phyloP scores from a whole-genome alignment of 2,329 filamentous ascomycete species.

The Claviceps sp. region DNA sequence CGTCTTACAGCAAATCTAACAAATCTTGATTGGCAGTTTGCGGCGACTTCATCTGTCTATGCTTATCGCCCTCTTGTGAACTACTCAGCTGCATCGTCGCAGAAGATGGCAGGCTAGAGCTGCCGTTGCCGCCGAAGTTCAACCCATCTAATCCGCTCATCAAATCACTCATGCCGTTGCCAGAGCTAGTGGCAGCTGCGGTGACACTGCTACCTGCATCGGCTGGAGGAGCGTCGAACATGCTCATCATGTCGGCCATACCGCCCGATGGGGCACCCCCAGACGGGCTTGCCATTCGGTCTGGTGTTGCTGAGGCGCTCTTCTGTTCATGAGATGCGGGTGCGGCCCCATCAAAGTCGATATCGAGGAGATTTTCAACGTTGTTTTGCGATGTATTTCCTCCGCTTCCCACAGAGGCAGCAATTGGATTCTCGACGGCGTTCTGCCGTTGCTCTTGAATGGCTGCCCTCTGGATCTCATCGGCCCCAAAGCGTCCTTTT shows the following conservation, averaged over 20 bases:
- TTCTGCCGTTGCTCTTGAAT: constrained; percentile 94
- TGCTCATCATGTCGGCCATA: constrained; percentile 53
- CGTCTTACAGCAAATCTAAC: constrained; percentile 26
- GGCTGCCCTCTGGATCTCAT: constrained; percentile 85
- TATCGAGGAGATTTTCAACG: constrained; percentile 87
- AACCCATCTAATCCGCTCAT: constrained; percentile 80
- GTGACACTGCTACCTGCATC: constrained; percentile 26
- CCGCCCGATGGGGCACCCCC: constrained; percentile 28
- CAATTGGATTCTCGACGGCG: constrained; percentile 84
- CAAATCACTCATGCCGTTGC: constrained; percentile 67
- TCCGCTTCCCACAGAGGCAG: constrained; percentile 59
- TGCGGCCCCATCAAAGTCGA: constrained; percentile 86
- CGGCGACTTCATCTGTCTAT: constrained; percentile 23
- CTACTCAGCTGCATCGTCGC: constrained; percentile 43
- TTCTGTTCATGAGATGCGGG: constrained; percentile 67
- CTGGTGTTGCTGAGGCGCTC: constrained; percentile 46
- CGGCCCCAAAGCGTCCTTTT: constrained; percentile 83
- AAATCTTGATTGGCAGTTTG: constrained; percentile 52
- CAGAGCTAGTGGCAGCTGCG: constrained; percentile 23
- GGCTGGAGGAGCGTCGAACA: constrained; percentile 50
- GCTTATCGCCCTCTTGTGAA: constrained; percentile 13
- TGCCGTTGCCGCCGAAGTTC: constrained; percentile 48
- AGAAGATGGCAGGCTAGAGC: constrained; percentile 46
- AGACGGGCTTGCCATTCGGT: constrained; percentile 52
- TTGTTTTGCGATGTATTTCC: constrained; percentile 51